Percentiles rank a stretch among this genome's conserved stretches.
Conservation (phyloP, 2,329 filamentous ascomycete species). For the Fusarium paranaense region DNA sequence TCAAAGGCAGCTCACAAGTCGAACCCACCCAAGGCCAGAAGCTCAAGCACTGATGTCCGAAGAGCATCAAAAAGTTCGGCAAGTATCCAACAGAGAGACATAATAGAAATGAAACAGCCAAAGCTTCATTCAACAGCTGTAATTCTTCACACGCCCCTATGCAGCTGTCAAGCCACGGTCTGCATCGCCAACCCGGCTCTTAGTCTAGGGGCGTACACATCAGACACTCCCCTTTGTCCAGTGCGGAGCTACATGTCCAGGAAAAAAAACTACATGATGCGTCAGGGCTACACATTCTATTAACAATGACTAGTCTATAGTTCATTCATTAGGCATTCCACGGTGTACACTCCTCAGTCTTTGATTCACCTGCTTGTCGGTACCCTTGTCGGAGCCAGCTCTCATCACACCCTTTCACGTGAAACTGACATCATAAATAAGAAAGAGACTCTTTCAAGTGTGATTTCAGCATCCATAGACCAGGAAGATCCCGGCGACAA, state of each 20-base stretch:
- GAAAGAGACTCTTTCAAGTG: background rate
- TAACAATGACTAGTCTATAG: background rate
- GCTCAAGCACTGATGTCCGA: background rate
- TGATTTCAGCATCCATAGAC: background rate
- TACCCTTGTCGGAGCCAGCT: background rate
- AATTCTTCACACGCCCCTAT: background rate
- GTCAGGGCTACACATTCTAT: background rate
- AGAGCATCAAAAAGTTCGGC: background rate
- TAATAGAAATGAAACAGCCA: background rate
- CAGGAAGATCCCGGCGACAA: background rate
- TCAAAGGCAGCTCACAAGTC: background rate
- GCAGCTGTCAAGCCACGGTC: background rate
- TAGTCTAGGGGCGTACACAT: background rate
- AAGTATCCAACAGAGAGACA: background rate
- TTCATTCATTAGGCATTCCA: background rate
- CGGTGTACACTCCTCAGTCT: background rate
- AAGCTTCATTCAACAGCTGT: background rate
- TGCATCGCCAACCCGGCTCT: background rate
- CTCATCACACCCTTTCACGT: background rate
- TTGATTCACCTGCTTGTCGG: background rate
- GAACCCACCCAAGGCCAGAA: background rate
- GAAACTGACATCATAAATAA: background rate
- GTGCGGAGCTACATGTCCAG: background rate
- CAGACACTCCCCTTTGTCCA: background rate
- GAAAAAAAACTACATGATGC: background rate